Evolutionary conservation across 2,329 filamentous ascomycete species (phyloP), one percentile per base, ranked within the genome.

Genomic region (Harringtonia aguacate): DNA sequence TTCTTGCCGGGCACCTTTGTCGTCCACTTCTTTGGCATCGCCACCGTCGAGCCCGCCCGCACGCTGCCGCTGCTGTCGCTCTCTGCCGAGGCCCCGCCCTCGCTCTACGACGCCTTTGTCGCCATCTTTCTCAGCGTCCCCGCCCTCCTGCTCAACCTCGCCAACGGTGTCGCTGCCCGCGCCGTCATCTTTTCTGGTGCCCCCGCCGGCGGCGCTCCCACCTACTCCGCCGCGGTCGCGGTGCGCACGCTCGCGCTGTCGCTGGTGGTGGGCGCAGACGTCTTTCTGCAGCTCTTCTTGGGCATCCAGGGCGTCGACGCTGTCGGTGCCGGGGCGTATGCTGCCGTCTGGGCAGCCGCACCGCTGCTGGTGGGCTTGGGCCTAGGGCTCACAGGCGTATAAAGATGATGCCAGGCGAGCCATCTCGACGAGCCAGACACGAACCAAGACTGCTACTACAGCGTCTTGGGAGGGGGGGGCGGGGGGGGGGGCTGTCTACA

Each of bases 1-100:
- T 81, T 80, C 63, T 72, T 95, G 15, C 86, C 86, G 8, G 62
- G 67, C 21, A 77, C 77, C 55, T 70, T 95, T n/a, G 75, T 88
- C 41, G 66, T 78, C 27, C 75, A 90, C 66, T 95, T 95, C 56
- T 65, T 73, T n/a, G 73, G 71, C 45, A 72, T 95, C 42, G 73
- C 75, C 8, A 82, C 79, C 27, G 68, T 95, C 39, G 73, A 77
- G 49, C 70, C 74, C 13, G 84, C 80, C 3, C 45, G 46, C 21
- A 30, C 42, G 14, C 13, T 79, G 2, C 4, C 35, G 3, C 12
- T 45, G 15, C n/a, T 20, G 7, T 3, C 24, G 3, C 21, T 9
- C 18, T 40, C 27, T 29, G 34, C 27, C 37, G 36, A 17, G 13
- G 17, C 21, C 31, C 86, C 1, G 79, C 81, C 7, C 78, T 36